phyloP scores from a whole-genome alignment of 345 rosid genomes.

The Crucihimalaya himalaica region DNA sequence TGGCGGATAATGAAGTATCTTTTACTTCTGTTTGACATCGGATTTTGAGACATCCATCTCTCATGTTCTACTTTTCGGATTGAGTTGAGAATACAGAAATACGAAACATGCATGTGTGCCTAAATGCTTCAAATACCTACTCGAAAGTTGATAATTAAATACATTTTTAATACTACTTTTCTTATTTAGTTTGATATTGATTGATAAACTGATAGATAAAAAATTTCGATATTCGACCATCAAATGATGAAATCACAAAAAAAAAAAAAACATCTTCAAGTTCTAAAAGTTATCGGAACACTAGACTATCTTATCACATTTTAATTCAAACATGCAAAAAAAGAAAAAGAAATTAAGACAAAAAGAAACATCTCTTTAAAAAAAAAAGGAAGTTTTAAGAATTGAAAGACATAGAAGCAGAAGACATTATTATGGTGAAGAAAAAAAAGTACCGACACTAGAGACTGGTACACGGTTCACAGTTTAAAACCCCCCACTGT shows the following conservation, averaged over 20 bases:
- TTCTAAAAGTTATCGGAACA: background rate
- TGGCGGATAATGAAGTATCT: background rate
- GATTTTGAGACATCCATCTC: background rate
- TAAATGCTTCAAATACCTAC: too few species aligned
- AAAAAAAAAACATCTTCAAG: too few species aligned
- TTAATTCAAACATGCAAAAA: background rate
- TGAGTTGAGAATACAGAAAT: background rate
- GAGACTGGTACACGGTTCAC: background rate
- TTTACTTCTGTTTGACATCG: background rate
- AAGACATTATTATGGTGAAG: conserved; percentile 9
- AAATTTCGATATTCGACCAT: too few species aligned
- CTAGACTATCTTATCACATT: background rate
- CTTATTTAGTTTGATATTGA: background rate
- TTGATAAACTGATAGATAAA: too few species aligned
- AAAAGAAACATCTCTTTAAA: background rate
- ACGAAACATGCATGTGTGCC: background rate
- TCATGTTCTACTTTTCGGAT: background rate
- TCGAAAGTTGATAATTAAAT: too few species aligned
- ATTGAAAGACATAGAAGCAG: background rate
- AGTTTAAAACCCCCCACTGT: background rate
- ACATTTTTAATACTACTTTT: too few species aligned
- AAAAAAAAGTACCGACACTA: background rate
- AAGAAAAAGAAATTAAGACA: background rate
- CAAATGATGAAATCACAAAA: too few species aligned
- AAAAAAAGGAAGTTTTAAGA: background rate